phyloP scores from a whole-genome alignment of 768 basidiomycete genomes.

The Lactarius evosmus region DNA sequence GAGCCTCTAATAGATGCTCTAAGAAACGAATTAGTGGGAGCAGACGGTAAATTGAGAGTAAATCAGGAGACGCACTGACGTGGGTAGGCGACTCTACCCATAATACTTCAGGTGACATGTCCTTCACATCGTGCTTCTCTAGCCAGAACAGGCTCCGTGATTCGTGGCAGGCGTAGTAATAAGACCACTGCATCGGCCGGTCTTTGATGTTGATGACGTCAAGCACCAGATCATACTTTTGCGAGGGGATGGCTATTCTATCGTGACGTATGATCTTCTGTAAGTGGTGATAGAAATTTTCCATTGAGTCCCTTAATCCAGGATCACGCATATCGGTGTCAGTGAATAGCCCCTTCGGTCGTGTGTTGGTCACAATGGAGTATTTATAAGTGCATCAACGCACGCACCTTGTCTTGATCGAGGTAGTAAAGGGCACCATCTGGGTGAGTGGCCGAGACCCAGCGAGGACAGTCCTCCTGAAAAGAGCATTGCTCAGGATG shows the following conservation, averaged over 20 bases:
- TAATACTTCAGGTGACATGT: constrained; percentile 30
- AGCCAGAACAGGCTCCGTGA: constrained; percentile 43
- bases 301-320: constrained; percentile 36
- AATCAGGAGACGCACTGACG: neutral
- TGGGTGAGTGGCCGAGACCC: neutral
- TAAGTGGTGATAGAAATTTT: constrained; percentile 27
- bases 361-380: neutral
- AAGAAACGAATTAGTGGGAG: neutral
- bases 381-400: neutral
- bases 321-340: constrained; percentile 49
- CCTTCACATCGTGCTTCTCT: constrained; percentile 38
- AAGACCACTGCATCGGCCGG: constrained; percentile 37
- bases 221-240: constrained; percentile 10
- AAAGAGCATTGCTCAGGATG: neutral
- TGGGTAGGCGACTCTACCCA: neutral
- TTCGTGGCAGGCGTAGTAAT: constrained; percentile 27
- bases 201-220: constrained; percentile 32
- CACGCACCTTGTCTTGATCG: constrained; percentile 17
- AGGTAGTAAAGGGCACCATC: neutral
- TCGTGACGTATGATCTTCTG: constrained; percentile 23
- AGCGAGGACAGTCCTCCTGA: neutral
- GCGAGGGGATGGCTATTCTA: neutral
- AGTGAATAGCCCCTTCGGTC: constrained; percentile 45
- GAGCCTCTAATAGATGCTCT: constrained; percentile 10
- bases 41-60: neutral